Evolutionary conservation across 2,329 filamentous ascomycete genomes (phyloP).

Genomic region (Tolypocladium sp.): DNA sequence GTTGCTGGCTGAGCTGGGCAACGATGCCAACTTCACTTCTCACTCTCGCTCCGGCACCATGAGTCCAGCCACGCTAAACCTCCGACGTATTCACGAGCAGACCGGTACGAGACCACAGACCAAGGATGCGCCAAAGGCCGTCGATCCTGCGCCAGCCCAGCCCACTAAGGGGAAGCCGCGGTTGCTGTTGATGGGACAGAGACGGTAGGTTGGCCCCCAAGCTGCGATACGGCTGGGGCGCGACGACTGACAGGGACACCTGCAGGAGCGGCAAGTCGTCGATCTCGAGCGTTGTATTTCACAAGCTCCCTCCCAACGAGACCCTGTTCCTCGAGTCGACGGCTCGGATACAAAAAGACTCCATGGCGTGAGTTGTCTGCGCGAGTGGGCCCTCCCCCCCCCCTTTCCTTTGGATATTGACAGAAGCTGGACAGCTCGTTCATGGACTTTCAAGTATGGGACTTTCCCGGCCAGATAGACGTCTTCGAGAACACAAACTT

Average conservation of each 20-base stretch:
- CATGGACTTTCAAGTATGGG: slow-evolving; percentile 98
- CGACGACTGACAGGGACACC: neutral
- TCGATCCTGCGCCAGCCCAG: slow-evolving; percentile 33
- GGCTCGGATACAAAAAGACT: slow-evolving; percentile 86
- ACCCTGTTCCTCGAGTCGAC: slow-evolving; percentile 95
- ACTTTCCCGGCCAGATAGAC: slow-evolving; percentile 91
- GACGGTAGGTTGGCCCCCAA: slow-evolving; percentile 52
- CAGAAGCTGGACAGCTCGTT: slow-evolving; percentile 59
- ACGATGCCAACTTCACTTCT: slow-evolving; percentile 17
- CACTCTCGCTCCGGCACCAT: slow-evolving; percentile 23
- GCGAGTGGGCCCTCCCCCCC: no score
- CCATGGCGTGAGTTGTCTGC: slow-evolving; percentile 68
- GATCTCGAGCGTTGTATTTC: slow-evolving; percentile 97
- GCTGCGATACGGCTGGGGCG: neutral
- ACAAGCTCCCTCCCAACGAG: slow-evolving; percentile 93
- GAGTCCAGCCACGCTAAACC: slow-evolving; percentile 53
- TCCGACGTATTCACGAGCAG: slow-evolving; percentile 55
- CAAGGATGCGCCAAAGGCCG: slow-evolving; percentile 36
- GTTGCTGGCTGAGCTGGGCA: slow-evolving; percentile 12
- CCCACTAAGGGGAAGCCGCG: slow-evolving; percentile 65
- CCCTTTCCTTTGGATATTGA: slow-evolving; percentile 8
- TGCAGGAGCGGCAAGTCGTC: slow-evolving; percentile 92
- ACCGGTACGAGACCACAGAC: slow-evolving; percentile 42
- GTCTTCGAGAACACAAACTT: slow-evolving; percentile 79
- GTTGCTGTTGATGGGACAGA: slow-evolving; percentile 87